phyloP scores from a whole-genome alignment of 2,329 filamentous ascomycete species.

The Cryphonectria naterciae region DNA sequence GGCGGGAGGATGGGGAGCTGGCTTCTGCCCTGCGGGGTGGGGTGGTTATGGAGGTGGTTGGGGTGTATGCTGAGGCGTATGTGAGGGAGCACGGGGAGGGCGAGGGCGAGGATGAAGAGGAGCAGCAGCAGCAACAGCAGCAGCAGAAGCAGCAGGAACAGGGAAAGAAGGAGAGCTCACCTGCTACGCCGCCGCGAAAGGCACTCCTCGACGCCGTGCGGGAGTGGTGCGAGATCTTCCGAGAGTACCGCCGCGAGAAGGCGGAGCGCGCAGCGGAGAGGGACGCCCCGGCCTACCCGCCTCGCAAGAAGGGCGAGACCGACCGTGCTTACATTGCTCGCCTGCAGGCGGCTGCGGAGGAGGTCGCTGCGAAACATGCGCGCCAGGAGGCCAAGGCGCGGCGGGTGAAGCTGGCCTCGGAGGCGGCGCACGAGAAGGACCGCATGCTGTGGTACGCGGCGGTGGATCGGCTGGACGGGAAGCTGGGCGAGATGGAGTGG shows the following conservation, averaged over 20 bases:
- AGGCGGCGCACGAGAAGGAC: not conserved
- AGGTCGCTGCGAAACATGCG: not conserved
- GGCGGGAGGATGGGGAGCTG: not conserved
- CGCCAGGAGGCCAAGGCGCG: not conserved
- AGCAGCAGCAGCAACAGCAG: not conserved
- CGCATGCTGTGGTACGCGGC: not conserved
- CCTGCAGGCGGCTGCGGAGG: not conserved
- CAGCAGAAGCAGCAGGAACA: not conserved
- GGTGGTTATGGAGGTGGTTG: not conserved
- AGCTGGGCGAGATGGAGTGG: not conserved
- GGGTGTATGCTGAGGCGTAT: not conserved
- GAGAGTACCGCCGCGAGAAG: not conserved
- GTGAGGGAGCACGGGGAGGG: not conserved
- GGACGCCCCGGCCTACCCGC: not conserved
- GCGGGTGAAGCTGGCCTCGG: not conserved
- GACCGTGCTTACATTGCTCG: not conserved
- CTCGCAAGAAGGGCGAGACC: not conserved
- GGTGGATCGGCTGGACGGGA: not conserved
- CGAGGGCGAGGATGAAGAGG: not conserved
- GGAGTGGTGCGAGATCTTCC: conserved; percentile 1
- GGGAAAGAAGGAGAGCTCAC: too few species aligned
- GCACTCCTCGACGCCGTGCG: not conserved
- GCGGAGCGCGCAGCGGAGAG: not conserved
- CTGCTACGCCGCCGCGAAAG: not conserved
- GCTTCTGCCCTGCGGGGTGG: not conserved